A percentile compares a stretch with the other conserved stretches of the same genome.
phyloP scores from a whole-genome alignment of 2,329 filamentous ascomycete species.

The Endoconidiophora laricicola region DNA sequence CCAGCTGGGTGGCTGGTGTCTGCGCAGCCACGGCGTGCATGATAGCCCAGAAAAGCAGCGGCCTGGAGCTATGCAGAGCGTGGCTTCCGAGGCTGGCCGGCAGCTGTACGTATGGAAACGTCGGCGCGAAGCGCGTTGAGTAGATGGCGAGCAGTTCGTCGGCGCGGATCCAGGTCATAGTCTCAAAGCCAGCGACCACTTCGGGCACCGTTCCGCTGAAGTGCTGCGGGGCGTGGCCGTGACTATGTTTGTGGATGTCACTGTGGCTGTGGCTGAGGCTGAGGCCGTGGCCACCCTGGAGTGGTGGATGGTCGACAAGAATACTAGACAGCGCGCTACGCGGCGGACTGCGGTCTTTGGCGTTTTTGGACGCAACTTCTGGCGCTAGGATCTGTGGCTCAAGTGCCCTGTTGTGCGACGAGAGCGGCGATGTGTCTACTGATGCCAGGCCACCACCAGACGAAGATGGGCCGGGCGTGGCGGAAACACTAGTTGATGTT shows the following conservation, averaged over 20 bases:
- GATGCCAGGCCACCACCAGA: neutral
- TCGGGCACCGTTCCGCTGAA: constrained; percentile 11
- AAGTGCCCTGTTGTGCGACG: neutral
- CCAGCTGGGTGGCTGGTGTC: constrained; percentile 18
- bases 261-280: constrained; percentile 17
- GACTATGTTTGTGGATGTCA: neutral
- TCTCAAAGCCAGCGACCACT: constrained; percentile 22
- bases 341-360: neutral
- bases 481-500: neutral
- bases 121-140: constrained; percentile 19
- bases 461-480: neutral
- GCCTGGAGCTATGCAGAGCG: constrained; percentile 20
- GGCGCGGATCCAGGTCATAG: constrained; percentile 21
- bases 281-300: too few relatives aligned
- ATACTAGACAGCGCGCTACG: constrained; percentile 7
- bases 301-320: constrained; percentile 23
- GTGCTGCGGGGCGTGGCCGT: too few relatives aligned
- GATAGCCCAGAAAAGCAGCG: constrained; percentile 24
- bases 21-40: constrained; percentile 21
- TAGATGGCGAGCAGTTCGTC: constrained; percentile 21
- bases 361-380: neutral
- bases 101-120: constrained; percentile 25
- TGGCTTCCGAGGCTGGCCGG: constrained; percentile 15
- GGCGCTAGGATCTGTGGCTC: neutral
- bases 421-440: neutral